Conservation (phyloP, 257 asterid species). For the Eucommia ulmoides region DNA sequence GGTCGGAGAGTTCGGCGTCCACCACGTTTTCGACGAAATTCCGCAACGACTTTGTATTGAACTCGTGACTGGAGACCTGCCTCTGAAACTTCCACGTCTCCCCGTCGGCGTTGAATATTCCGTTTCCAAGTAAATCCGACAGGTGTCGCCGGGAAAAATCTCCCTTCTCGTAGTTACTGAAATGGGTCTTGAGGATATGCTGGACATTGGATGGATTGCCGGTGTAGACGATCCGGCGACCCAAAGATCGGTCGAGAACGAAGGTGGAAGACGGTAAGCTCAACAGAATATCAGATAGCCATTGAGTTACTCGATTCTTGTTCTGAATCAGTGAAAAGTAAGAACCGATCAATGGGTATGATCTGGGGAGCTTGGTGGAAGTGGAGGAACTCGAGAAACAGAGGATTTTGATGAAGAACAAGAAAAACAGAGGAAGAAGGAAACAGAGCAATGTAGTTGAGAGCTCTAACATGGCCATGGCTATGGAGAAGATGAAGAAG, state of each 20-base stretch:
- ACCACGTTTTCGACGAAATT: constrained; percentile 45
- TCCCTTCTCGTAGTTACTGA: constrained; percentile 44
- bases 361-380: not conserved
- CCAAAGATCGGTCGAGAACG: constrained; percentile 30
- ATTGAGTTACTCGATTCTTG: not conserved
- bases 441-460: not conserved
- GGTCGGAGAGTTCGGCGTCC: constrained; percentile 28
- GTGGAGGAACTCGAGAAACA: not conserved
- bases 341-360: not conserved
- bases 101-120: constrained; percentile 58
- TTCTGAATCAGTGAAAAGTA: not conserved
- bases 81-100: constrained; percentile 46
- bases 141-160: constrained; percentile 9
- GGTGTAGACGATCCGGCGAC: constrained; percentile 31
- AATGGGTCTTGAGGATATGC: constrained; percentile 48
- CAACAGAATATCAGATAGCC: not conserved
- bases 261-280: not conserved
- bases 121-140: constrained; percentile 47
- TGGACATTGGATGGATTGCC: constrained; percentile 53
- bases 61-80: constrained; percentile 50
- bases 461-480: not conserved
- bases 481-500: too few species aligned
- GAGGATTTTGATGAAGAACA: not conserved
- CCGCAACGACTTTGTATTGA: constrained; percentile 40
- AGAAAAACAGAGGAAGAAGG: not conserved